Evolutionary conservation across 345 rosid species (phyloP).

Genomic region (Noccaea bulbosa): DNA sequence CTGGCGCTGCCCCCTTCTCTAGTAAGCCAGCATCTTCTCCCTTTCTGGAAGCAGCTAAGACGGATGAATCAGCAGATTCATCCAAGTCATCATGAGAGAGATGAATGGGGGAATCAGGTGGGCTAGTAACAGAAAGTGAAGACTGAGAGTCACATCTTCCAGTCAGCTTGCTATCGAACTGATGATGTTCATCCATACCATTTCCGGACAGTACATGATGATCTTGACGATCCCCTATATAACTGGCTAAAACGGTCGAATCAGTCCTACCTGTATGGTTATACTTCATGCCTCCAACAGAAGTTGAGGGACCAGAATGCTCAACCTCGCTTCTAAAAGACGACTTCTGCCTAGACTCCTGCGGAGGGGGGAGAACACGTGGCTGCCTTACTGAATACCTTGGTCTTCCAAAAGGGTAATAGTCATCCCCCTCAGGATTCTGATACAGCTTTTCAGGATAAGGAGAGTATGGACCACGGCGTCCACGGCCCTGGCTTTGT

Average conservation of each 20-base stretch:
- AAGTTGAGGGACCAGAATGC: slow-evolving; percentile 61
- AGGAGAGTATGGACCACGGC: slow-evolving; percentile 56
- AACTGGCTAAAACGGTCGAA: slow-evolving; percentile 51
- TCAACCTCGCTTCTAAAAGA: slow-evolving; percentile 59
- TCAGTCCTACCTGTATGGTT: slow-evolving; percentile 51
- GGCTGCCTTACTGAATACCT: slow-evolving; percentile 88
- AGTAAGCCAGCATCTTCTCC: slow-evolving; percentile 49
- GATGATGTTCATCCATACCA: slow-evolving; percentile 46
- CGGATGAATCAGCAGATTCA: slow-evolving; percentile 68
- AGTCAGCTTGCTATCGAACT: slow-evolving; percentile 51
- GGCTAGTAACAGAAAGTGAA: slow-evolving; percentile 89
- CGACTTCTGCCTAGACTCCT: slow-evolving; percentile 63
- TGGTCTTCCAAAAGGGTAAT: slow-evolving; percentile 76
- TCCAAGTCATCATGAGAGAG: slow-evolving; percentile 97
- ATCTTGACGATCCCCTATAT: slow-evolving; percentile 54
- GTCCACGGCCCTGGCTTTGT: slow-evolving; percentile 51
- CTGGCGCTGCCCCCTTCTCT: slow-evolving; percentile 48
- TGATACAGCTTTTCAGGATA: slow-evolving; percentile 63
- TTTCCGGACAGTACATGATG: slow-evolving; percentile 48
- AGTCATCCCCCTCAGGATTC: slow-evolving; percentile 68
- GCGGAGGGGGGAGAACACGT: slow-evolving; percentile 85
- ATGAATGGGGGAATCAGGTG: slow-evolving; percentile 89
- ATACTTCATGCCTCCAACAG: slow-evolving; percentile 50
- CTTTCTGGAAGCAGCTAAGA: slow-evolving; percentile 53
- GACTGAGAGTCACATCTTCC: slow-evolving; percentile 89